Evolutionary conservation across 257 asterid species (phyloP), one percentile per base, ranked within the genome.

Genomic region (Osmanthus fragrans): DNA sequence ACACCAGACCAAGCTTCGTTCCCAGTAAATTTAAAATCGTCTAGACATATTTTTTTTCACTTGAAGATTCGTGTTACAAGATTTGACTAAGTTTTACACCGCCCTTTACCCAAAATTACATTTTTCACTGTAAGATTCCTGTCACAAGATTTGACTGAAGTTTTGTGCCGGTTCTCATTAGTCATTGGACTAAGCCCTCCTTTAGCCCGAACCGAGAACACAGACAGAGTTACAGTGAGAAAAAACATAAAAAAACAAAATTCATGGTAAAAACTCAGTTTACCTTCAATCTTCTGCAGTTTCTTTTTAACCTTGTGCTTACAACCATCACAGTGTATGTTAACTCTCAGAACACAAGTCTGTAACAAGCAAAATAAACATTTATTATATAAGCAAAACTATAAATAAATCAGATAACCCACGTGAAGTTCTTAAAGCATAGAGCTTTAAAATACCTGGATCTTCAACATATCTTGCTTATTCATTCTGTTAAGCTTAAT

Each of bases 251-350:
- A 45, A 18, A 36, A 25, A 25, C 27, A 25, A 25, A 42, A 0
- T 11, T 11, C 18, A 12, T 11, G 5, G 51, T 12, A 42, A 11
- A 12, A 42, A 11, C 18, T 11, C 16, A 42, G 12, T 82, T 69
- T 33, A 91, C 96, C 96, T 39, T 91, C 87, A 78, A 87, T 83
- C 78, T 91, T 89, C 85, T 81, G 88, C 76, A 91, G 75, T 82
- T 73, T 85, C 88, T 89, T 89, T 29, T 80, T 85, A 74, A 89
- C 90, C 83, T 91, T 91, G 23, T 89, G 85, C 80, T 80, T 83
- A 79, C 96, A 91, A 6, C 96, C 96, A 33, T 89, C 94, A 77
- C 96, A 91, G 85, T 91, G 92, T 81, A 91, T 85, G 49, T 82
- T 79, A 81, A 91, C 96, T 76, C 86, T 86, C 29, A 91, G 86